Evolutionary conservation across 495 filamentous ascomycete species (phyloP).

Genomic region (Tetracladium marchalianum): DNA sequence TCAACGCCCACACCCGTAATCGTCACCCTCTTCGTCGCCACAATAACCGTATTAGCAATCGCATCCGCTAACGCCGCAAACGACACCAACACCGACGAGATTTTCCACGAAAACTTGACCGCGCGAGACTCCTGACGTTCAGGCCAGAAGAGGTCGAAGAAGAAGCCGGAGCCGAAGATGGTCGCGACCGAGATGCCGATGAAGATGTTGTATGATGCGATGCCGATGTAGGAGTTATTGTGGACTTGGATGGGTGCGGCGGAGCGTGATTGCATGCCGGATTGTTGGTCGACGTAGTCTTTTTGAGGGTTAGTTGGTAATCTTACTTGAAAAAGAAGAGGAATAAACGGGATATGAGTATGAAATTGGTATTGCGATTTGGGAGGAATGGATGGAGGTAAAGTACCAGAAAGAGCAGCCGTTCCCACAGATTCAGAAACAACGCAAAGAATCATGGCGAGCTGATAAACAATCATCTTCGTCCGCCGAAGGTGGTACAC

Average conservation of each 20-base stretch:
- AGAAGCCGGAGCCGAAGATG: constrained; percentile 43
- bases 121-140: constrained; percentile 32
- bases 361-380: neutral
- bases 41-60: constrained; percentile 34
- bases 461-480: constrained; percentile 44
- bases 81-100: constrained; percentile 31
- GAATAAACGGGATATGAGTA: neutral
- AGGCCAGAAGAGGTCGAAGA: constrained; percentile 46
- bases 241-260: constrained; percentile 21
- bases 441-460: constrained; percentile 43
- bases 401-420: constrained; percentile 35
- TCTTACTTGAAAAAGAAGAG: neutral
- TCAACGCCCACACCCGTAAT: constrained; percentile 26
- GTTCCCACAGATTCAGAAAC: constrained; percentile 40
- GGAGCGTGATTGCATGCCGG: constrained; percentile 25
- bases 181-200: constrained; percentile 41
- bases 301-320: neutral
- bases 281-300: constrained; percentile 41
- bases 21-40: constrained; percentile 25
- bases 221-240: constrained; percentile 40
- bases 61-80: constrained; percentile 31
- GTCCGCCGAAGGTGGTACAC: constrained; percentile 38
- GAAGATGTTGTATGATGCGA: constrained; percentile 41
- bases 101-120: constrained; percentile 37
- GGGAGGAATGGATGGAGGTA: neutral